Conservation (phyloP, 192 early-diverging fungal species). For the Globomyces pollinis-pini region DNA sequence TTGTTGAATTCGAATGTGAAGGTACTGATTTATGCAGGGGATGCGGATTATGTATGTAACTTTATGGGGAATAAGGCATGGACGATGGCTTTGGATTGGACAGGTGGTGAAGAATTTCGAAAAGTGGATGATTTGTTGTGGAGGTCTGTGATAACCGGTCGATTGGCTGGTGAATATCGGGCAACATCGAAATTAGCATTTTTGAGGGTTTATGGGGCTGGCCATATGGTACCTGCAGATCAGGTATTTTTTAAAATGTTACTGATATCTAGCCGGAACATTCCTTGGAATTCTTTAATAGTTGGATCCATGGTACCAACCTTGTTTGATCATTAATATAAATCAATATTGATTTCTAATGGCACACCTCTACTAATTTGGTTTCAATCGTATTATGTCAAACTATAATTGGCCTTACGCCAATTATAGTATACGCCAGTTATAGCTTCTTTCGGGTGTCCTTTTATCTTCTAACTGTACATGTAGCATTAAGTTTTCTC, state of each 20-base stretch:
- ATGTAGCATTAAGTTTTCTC: too few species aligned
- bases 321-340: too few species aligned
- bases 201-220: conserved; percentile 77
- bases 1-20: conserved; percentile 73
- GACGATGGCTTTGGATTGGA: conserved; percentile 79
- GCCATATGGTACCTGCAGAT: conserved; percentile 75
- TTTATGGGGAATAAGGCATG: conserved; percentile 87
- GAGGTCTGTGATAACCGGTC: conserved; percentile 49
- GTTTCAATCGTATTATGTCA: too few species aligned
- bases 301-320: conserved; percentile 58
- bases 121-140: conserved; percentile 63
- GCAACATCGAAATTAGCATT: conserved; percentile 68
- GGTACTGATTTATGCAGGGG: conserved; percentile 85
- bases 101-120: conserved; percentile 61
- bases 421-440: too few species aligned
- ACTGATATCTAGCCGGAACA: conserved; percentile 41
- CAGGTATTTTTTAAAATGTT: conserved; percentile 39
- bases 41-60: conserved; percentile 91
- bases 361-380: too few species aligned
- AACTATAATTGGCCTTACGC: too few species aligned
- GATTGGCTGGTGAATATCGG: conserved; percentile 61
- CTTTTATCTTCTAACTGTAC: too few species aligned
- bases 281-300: conserved; percentile 79
- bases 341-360: too few species aligned
- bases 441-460: too few species aligned